Evolutionary conservation across 2,329 filamentous ascomycete genomes (phyloP).

Genomic region (Lasiodiplodia citricola): DNA sequence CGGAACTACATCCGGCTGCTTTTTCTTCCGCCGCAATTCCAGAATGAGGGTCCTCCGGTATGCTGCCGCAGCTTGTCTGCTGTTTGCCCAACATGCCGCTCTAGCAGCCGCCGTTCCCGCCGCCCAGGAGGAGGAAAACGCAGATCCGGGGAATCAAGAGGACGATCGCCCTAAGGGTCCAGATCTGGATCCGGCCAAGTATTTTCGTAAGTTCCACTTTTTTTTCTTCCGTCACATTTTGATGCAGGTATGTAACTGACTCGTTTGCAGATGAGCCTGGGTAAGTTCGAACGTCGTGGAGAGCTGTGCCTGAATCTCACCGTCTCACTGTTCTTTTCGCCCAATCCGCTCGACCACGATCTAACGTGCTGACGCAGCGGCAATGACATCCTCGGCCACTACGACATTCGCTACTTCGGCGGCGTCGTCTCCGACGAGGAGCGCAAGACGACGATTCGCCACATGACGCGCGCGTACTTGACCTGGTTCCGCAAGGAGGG

Average conservation of each 20-base stretch:
- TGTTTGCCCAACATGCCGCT: neutral
- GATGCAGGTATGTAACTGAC: neutral
- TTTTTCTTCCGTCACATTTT: neutral
- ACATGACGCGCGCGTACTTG: constrained; percentile 78
- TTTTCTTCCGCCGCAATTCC: neutral
- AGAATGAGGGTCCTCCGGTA: constrained; percentile 10
- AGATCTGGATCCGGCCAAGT: constrained; percentile 14
- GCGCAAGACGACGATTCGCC: constrained; percentile 67
- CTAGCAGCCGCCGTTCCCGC: neutral
- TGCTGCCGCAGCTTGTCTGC: constrained; percentile 12
- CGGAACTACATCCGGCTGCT: neutral
- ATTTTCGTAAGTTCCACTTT: constrained; percentile 24
- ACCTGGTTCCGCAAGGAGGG: constrained; percentile 66
- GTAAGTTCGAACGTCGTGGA: neutral
- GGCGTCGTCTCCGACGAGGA: constrained; percentile 68
- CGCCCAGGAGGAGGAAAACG: constrained; percentile 5
- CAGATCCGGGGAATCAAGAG: constrained; percentile 7
- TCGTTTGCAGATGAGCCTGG: constrained; percentile 19
- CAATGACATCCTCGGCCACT: constrained; percentile 69
- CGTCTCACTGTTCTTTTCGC: neutral
- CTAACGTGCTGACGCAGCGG: constrained; percentile 28
- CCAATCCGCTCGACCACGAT: neutral
- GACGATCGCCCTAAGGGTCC: neutral
- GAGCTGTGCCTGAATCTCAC: too few species aligned
- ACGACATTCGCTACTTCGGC: constrained; percentile 74